These are phyloP conservation scores for Plasmodium inui DNA, from an alignment of 169 alveolate genomes.

Conservation along the genomic window DNA sequence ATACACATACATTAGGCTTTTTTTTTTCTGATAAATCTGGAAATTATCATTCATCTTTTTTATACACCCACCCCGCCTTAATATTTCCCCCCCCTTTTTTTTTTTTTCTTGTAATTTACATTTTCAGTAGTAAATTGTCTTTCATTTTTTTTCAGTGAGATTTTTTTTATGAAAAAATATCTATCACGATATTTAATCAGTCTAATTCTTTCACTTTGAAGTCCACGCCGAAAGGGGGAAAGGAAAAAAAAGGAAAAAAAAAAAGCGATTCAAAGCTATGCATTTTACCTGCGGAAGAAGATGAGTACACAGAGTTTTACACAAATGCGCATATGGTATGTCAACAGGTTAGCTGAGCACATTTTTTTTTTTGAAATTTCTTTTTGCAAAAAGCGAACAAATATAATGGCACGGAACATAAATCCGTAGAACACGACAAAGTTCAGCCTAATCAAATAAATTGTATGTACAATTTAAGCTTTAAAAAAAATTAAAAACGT, in stretches of 20 bases:
- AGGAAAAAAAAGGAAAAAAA: not conserved
- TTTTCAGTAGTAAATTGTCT: conserved; percentile 4
- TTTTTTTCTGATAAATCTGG: not conserved
- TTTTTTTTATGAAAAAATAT: not conserved
- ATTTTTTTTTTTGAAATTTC: not conserved
- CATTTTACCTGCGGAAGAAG: not conserved
- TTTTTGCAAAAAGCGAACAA: not conserved
- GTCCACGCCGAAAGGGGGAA: not conserved
- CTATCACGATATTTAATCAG: not conserved
- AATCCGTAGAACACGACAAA: not conserved
- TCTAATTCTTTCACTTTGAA: conserved; percentile 13
- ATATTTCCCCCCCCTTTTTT: not conserved
- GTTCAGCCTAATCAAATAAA: not conserved
- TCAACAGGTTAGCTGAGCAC: not conserved
- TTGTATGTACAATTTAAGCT: conserved; percentile 33
- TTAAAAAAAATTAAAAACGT: not conserved
- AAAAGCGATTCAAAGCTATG: not conserved
- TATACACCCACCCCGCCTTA: not conserved
- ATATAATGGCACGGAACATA: not conserved
- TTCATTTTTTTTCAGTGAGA: not conserved
- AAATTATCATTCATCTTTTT: not conserved
- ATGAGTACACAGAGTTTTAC: not conserved
- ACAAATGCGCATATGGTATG: not conserved
- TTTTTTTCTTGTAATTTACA: not conserved
- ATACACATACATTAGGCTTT: not conserved